These are phyloP conservation scores for Fusarium ramigenum DNA, from an alignment of 2,329 filamentous ascomycete genomes.

Conservation along the genomic window DNA sequence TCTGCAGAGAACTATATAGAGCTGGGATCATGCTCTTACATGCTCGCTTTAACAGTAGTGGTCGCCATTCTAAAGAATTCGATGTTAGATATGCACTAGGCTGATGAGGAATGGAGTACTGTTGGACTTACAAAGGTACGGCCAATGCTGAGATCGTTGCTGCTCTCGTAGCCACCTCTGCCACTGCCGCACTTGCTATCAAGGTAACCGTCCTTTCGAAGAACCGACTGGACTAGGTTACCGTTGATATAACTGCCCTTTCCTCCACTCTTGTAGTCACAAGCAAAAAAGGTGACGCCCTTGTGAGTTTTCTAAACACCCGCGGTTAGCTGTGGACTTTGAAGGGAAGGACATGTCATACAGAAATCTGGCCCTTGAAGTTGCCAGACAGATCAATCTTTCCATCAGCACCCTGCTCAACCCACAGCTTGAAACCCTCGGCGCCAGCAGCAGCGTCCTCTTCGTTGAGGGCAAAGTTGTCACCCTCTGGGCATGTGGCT, in stretches of 20 bases:
- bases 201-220: not conserved
- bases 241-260: not conserved
- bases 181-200: not conserved
- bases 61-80: not conserved
- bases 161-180: not conserved
- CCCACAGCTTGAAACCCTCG: not conserved
- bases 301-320: not conserved
- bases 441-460: not conserved
- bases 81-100: not conserved
- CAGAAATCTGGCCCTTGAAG: not conserved
- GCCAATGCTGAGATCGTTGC: not conserved
- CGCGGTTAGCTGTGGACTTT: not conserved
- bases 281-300: not conserved
- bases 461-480: not conserved
- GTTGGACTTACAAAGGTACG: not conserved
- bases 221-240: not conserved
- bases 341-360: not conserved
- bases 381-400: not conserved
- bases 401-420: not conserved
- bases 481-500: not conserved
- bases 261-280: not conserved
- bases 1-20: not conserved
- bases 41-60: not conserved
- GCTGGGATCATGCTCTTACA: accelerated
- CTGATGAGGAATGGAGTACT: accelerated